Conservation (phyloP, 129 eudicot species). For the Flaveria trinervia region DNA sequence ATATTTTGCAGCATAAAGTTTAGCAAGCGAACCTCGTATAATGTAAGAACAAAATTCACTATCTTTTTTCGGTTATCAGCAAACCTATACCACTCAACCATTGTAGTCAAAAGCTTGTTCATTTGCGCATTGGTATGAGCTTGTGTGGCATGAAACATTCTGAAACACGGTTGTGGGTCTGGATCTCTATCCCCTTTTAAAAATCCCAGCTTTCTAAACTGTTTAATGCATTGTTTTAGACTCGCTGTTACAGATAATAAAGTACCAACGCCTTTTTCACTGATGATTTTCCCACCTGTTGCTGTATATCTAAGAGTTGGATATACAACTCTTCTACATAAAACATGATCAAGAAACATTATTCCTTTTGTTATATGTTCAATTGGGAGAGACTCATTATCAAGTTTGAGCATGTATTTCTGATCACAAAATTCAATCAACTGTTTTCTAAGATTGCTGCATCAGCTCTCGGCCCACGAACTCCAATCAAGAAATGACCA, state of each 20-base stretch:
- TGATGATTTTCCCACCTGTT: slow-evolving; percentile 82
- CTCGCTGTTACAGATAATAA: slow-evolving; percentile 93
- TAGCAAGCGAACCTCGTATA: slow-evolving; percentile 90
- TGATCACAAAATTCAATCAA: slow-evolving; percentile 79
- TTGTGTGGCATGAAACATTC: slow-evolving; percentile 96
- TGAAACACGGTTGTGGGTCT: slow-evolving; percentile 89
- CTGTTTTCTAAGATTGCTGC: slow-evolving; percentile 71
- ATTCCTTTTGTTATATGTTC: slow-evolving; percentile 92
- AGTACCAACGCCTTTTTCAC: slow-evolving; percentile 94
- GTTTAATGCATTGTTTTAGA: slow-evolving; percentile 83
- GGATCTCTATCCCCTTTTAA: slow-evolving; percentile 95
- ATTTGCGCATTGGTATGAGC: slow-evolving; percentile 97
- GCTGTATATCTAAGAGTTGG: slow-evolving; percentile 98
- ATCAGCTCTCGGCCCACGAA: slow-evolving; percentile 95
- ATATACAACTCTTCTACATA: slow-evolving; percentile 78
- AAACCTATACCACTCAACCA: slow-evolving; percentile 97
- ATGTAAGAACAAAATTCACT: slow-evolving; percentile 94
- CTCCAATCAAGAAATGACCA: slow-evolving; percentile 86
- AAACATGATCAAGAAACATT: slow-evolving; percentile 86
- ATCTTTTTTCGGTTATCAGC: slow-evolving; percentile 95
- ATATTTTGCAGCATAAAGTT: slow-evolving; percentile 94
- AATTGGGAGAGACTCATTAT: slow-evolving; percentile 77
- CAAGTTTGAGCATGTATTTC: slow-evolving; percentile 64
- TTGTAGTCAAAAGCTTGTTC: slow-evolving; percentile 85
- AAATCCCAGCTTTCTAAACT: slow-evolving; percentile 67